phyloP scores from a whole-genome alignment of 805 yeast genomes.

The Yamadazyma insecticola region DNA sequence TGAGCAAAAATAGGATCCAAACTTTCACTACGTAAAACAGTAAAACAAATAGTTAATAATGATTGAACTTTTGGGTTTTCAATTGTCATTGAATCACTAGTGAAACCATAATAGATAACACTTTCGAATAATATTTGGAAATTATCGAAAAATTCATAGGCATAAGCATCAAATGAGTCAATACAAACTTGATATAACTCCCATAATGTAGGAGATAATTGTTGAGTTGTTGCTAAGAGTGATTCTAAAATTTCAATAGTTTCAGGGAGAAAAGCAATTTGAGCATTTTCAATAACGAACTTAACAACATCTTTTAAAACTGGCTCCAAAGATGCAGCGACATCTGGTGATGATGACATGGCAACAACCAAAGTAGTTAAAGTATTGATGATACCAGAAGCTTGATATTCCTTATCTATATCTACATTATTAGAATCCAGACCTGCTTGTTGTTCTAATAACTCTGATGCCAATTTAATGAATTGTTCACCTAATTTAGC shows the following conservation, averaged over 20 bases:
- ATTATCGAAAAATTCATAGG: slow-evolving; percentile 53
- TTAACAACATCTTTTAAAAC: slow-evolving; percentile 30
- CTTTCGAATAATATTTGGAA: slow-evolving; percentile 56
- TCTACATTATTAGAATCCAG: slow-evolving; percentile 16
- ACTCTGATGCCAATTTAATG: slow-evolving; percentile 61
- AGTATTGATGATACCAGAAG: slow-evolving; percentile 38
- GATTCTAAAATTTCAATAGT: slow-evolving; percentile 48
- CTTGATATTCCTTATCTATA: slow-evolving; percentile 40
- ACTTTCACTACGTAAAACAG: slow-evolving; percentile 25
- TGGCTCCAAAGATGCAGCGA: slow-evolving; percentile 29
- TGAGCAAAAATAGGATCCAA: slow-evolving; percentile 40
- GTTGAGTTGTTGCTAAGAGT: slow-evolving; percentile 47
- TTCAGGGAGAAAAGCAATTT: slow-evolving; percentile 34
- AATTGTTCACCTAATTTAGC: slow-evolving; percentile 68
- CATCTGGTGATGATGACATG: slow-evolving; percentile 37
- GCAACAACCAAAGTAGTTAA: slow-evolving; percentile 40
- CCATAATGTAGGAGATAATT: slow-evolving; percentile 52
- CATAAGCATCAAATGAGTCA: slow-evolving; percentile 55
- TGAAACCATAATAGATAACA: slow-evolving; percentile 49
- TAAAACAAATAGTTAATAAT: slow-evolving; percentile 32
- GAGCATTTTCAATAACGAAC: slow-evolving; percentile 35
- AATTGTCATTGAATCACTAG: slow-evolving; percentile 26
- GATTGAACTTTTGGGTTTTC: slow-evolving; percentile 36
- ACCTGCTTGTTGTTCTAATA: slow-evolving; percentile 20
- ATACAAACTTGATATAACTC: slow-evolving; percentile 43